Conservation (phyloP, 2,329 filamentous ascomycete genomes). For the Xylaria sp. region DNA sequence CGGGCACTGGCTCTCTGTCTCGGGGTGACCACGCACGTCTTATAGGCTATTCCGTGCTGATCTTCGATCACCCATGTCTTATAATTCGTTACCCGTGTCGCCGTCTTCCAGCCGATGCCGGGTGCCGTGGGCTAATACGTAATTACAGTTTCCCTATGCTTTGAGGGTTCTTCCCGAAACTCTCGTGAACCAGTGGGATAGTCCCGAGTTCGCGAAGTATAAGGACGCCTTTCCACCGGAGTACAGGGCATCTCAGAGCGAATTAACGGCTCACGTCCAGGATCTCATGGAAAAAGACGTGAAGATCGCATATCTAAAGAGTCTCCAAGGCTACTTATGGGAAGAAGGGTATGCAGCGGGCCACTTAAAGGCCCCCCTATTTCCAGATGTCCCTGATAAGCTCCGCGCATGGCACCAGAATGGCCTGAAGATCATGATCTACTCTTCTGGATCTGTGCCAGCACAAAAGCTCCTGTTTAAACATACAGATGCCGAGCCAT, state of each 20-base stretch:
- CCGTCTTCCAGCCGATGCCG: conserved; percentile 7
- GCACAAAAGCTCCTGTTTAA: conserved; percentile 82
- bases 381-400: conserved; percentile 72
- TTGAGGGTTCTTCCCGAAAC: conserved; percentile 68
- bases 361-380: conserved; percentile 73
- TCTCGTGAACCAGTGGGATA: conserved; percentile 70
- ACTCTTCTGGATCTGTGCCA: conserved; percentile 79
- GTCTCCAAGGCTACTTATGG: conserved; percentile 81
- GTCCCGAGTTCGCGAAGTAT: conserved; percentile 67
- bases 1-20: conserved; percentile 19
- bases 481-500: conserved; percentile 63
- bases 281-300: conserved; percentile 75
- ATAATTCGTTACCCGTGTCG: conserved; percentile 16
- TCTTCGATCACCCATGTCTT: conserved; percentile 11
- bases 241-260: conserved; percentile 61
- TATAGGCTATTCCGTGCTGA: conserved; percentile 18
- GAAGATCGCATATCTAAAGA: conserved; percentile 79
- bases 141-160: conserved; percentile 75
- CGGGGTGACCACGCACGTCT: conserved; percentile 9
- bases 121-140: conserved; percentile 13
- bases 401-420: conserved; percentile 63
- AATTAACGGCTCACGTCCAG: conserved; percentile 69
- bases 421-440: conserved; percentile 71
- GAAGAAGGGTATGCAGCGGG: conserved; percentile 73
- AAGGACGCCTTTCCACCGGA: conserved; percentile 73